Evolutionary conservation across 2,329 filamentous ascomycete genomes (phyloP), one percentile per base, ranked within the genome.

Genomic region (Alternaria atra): DNA sequence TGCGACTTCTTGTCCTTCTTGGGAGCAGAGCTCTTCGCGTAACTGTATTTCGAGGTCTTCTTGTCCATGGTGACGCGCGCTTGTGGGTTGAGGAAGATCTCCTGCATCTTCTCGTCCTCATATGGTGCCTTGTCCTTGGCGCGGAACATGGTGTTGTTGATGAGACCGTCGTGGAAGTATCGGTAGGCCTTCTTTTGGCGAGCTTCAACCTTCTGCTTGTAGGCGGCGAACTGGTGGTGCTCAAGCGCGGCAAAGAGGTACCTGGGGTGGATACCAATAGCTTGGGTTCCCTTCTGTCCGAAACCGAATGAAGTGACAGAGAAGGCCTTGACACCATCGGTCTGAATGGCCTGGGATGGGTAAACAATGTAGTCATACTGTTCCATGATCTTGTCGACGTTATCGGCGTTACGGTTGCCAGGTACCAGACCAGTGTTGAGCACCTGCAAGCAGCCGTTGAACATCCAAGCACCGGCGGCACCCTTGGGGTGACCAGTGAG

Each of bases 261-360:
- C 82, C 91, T 94, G 76, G 96, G 93, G 80, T 99, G 95, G 53
- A 99, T 91, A 85, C 94, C 95, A 74, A 99, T 96, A 43, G 91
- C 94, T 81, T 99, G 96, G 27, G 95, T 92, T 77, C 95, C 95
- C 88, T 99, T 99, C 82, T 99, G 95, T 71, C 95, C 95, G 85
- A 99, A 99, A 81, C 95, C 95, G 80, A 99, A 99, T 0, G 96
- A 99, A 6, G 96, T 99, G 66, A 99, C 93, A 1, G 93, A 97
- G 87, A 99, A 98, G 13, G 95, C 96, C 84, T 98, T 99, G 85
- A 99, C 86, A 66, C 95, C 95, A 74, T 99, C 95, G 7, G 95
- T 99, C 84, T 99, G 95, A 72, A 99, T 94, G 80, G 89, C 91
- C 73, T 92, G 91, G 82, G 91, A 97, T 47, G 95, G 95, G 82